Conservation (phyloP, 208 protist species). For the Phytomonas serpens region DNA sequence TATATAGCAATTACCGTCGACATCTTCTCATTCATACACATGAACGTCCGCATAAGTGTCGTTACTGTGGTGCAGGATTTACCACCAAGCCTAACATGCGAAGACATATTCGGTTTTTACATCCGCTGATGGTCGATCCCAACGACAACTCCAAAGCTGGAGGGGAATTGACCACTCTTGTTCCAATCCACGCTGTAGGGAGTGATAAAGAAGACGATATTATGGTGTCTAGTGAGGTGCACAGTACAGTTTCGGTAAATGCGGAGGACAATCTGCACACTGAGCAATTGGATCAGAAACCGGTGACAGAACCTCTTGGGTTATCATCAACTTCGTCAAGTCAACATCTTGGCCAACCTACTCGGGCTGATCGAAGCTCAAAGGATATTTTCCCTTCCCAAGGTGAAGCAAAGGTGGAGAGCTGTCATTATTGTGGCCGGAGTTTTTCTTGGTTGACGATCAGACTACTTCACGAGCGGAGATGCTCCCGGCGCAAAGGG, state of each 20-base stretch:
- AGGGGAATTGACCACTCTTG: not conserved
- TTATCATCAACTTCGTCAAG: not conserved
- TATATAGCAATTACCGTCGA: slow-evolving; percentile 67
- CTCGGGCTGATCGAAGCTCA: not conserved
- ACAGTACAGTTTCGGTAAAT: not conserved
- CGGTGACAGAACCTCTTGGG: not conserved
- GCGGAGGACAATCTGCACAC: not conserved
- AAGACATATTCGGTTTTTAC: slow-evolving; percentile 35
- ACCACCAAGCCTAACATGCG: slow-evolving; percentile 49
- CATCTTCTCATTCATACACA: slow-evolving; percentile 67
- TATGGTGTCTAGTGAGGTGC: not conserved
- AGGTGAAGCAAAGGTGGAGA: not conserved
- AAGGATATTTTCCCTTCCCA: not conserved
- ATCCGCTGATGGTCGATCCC: slow-evolving; percentile 14
- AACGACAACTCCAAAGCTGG: not conserved
- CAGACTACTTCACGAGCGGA: slow-evolving; percentile 26
- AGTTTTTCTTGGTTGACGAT: slow-evolving; percentile 31
- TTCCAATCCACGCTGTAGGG: not conserved
- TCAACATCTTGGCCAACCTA: not conserved
- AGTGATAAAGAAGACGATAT: not conserved
- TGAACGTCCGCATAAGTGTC: slow-evolving; percentile 54
- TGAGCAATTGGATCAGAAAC: not conserved
- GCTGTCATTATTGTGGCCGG: slow-evolving; percentile 17
- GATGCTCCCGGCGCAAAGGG: slow-evolving; percentile 15
- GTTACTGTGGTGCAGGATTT: slow-evolving; percentile 48